Evolutionary conservation across 202 grass and related monocot species (phyloP).

Genomic region (Panicum hallii): DNA sequence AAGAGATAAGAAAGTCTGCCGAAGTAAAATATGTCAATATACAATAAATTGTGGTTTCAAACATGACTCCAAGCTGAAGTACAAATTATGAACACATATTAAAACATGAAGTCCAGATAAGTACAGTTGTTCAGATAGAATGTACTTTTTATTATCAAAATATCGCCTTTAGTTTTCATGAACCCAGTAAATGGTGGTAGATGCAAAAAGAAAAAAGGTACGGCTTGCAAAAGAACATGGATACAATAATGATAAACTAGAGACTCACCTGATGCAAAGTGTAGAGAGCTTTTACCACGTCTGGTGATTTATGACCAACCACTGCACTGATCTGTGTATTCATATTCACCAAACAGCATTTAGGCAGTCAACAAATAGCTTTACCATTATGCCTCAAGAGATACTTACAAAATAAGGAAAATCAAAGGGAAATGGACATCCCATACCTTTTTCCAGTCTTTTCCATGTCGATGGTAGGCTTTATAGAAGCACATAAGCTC

Average conservation of each 20-base stretch:
- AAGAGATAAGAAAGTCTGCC: constrained; percentile 79
- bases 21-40: constrained; percentile 33
- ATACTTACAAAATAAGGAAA: constrained; percentile 7
- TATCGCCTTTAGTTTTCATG: constrained; percentile 19
- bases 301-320: constrained; percentile 59
- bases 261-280: constrained; percentile 60
- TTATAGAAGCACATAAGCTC: constrained; percentile 70
- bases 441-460: constrained; percentile 79
- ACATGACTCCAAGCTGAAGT: constrained; percentile 30
- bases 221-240: constrained; percentile 16
- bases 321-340: constrained; percentile 55
- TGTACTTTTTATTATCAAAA: constrained; percentile 10
- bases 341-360: constrained; percentile 22
- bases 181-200: constrained; percentile 1
- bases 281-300: constrained; percentile 68
- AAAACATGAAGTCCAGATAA: constrained; percentile 20
- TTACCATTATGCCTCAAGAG: constrained; percentile 4
- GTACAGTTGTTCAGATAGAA: not conserved
- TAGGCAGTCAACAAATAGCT: constrained; percentile 11
- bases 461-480: constrained; percentile 63
- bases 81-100: not conserved
- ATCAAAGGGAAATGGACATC: not conserved
- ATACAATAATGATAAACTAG: constrained; percentile 1
- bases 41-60: constrained; percentile 12
- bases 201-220: constrained; percentile 17